Base-by-base conservation (phyloP, 768 basidiomycete genomes). In the Trametes cingulata region DNA sequence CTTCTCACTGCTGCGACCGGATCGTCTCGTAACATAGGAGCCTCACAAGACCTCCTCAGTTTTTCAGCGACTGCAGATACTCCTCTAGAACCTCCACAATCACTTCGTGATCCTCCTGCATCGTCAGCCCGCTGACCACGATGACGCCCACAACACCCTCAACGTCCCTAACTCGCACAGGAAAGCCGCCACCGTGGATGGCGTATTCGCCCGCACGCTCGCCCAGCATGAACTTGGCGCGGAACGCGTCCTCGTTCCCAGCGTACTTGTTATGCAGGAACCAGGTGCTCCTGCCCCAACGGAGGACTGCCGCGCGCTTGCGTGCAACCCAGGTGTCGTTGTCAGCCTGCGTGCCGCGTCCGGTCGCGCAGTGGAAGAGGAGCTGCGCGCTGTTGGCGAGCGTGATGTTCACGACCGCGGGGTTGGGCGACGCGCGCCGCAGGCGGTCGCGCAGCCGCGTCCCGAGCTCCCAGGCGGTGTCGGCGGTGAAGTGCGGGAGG, bases 251-350 rank as follows among this genome's bases (percentile, higher is more conserved):
- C 60, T 66, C 65, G 58, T 66, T 42, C 35, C 62, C 62, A 20
- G n/a, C 51, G 56, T 45, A 61, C 43, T 63, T 63, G 48, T 63
- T 58, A 56, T 63, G 65, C 56, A 66, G 60, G 37, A 47, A 43
- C 54, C 54, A 62, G 25, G 64, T 65, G 56, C 65, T 66, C 48
- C 33, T 45, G 42, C 65, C 54, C 65, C 65, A 66, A 45, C 65
- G 65, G 13, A 66, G 65, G 22, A 66, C 65, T 24, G 65, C 62
- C 33, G 61, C 61, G 47, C 65, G 65, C 62, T 66, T 66, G 62
- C 65, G 65, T 42, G 65, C 65, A 35, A 66, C 65, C 65, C 65
- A 66, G 47, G 47, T 58, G 62, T 66, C 65, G 60, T 66, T 66
- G 65, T 66, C 65, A 20, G 65, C 45, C 24, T 45, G 55, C 43